Conservation (phyloP, 225 moss, liverwort and hornwort genomes). For the Rhytidiadelphus loreus region DNA sequence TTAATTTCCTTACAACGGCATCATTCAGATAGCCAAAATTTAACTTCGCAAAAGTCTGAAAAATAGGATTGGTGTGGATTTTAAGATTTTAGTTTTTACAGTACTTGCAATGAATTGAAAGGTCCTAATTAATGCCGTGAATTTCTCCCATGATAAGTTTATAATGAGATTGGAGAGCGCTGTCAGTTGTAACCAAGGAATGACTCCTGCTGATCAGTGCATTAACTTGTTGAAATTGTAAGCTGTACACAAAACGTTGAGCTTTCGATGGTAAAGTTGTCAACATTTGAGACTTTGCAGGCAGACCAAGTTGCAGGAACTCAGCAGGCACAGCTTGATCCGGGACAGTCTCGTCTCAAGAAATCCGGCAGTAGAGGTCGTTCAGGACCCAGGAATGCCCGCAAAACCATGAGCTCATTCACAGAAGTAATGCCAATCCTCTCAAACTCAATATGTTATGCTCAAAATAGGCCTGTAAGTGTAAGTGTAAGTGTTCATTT, state of each 20-base stretch:
- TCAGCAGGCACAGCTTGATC: neutral
- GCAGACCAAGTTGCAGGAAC: neutral
- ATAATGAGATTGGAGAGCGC: neutral
- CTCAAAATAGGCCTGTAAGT: neutral
- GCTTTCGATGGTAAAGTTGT: neutral
- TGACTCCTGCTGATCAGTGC: neutral
- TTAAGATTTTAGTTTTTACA: neutral
- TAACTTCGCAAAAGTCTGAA: neutral
- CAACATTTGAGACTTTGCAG: neutral
- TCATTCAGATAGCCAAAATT: neutral
- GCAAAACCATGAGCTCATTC: neutral
- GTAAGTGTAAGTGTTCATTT: neutral
- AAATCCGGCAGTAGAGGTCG: neutral
- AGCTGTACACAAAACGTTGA: too few species aligned
- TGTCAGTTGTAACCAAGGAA: too few species aligned
- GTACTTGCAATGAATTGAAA: neutral
- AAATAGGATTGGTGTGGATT: neutral
- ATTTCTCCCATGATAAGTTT: neutral
- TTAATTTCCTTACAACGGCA: neutral
- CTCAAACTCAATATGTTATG: neutral
- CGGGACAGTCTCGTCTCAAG: neutral
- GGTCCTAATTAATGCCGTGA: too few species aligned
- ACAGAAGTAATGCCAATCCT: conserved; percentile 1
- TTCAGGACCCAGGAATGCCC: neutral
- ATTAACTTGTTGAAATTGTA: neutral